Conservation (phyloP, 257 asterid species). For the Catharanthus roseus region DNA sequence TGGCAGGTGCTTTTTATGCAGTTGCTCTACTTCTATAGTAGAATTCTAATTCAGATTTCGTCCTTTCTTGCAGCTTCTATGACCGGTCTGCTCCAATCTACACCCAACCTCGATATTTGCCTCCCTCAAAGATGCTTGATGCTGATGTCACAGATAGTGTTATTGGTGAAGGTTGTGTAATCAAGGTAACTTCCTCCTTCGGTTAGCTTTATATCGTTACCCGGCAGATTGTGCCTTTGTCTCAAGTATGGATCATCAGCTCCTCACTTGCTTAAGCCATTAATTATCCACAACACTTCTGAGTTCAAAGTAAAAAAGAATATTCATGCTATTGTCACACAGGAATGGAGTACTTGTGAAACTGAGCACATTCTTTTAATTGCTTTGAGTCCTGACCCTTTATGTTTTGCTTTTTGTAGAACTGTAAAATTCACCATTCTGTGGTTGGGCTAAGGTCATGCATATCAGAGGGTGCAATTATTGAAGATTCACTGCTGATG, state of each 20-base stretch:
- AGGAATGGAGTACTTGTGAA: background rate
- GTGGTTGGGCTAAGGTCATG: slow-evolving; percentile 97
- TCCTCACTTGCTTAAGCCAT: background rate
- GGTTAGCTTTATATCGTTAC: background rate
- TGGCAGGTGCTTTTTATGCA: background rate
- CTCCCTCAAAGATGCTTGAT: slow-evolving; percentile 97
- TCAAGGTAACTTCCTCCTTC: slow-evolving; percentile 51
- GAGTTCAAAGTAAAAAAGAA: background rate
- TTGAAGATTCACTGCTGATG: slow-evolving; percentile 83
- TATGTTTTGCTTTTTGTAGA: slow-evolving; percentile 35
- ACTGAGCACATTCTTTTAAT: background rate
- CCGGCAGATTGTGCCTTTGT: background rate
- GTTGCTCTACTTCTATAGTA: background rate
- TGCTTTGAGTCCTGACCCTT: background rate
- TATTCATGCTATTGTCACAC: background rate
- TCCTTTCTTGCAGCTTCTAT: slow-evolving; percentile 63
- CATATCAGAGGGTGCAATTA: slow-evolving; percentile 85
- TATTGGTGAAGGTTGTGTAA: slow-evolving; percentile 95
- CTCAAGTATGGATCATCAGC: background rate
- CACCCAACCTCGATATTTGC: slow-evolving; percentile 93
- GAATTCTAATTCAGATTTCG: slow-evolving; percentile 13
- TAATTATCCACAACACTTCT: background rate
- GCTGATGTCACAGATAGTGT: slow-evolving; percentile 96
- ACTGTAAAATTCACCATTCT: slow-evolving; percentile 90
- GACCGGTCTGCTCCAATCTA: slow-evolving; percentile 95